Percentiles rank a stretch among this genome's conserved stretches.
Evolutionary conservation across 1,284 basidiomycete species (phyloP).

Genomic region (Moniliophthora roreri): DNA sequence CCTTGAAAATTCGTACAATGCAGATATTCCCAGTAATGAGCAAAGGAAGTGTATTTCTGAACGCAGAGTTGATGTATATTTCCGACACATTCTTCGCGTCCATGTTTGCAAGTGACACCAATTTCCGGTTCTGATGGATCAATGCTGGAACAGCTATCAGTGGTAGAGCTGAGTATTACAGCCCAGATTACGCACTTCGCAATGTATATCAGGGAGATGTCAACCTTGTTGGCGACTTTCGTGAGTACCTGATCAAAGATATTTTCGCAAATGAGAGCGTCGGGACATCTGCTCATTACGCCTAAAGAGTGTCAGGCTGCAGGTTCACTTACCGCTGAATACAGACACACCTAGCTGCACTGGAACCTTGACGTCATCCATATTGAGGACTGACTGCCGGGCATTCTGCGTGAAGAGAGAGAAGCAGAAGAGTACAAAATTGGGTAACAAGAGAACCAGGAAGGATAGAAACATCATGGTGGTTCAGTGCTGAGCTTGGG

Average conservation of each 20-base stretch:
- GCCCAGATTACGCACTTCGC: constrained; percentile 53
- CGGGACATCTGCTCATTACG: constrained; percentile 80
- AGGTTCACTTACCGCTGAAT: constrained; percentile 27
- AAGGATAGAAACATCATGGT: constrained; percentile 1
- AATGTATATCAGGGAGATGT: constrained; percentile 72
- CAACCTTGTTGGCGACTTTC: constrained; percentile 62
- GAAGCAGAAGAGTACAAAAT: background rate
- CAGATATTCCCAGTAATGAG: constrained; percentile 73
- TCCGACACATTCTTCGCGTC: constrained; percentile 78
- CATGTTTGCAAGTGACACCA: constrained; percentile 80
- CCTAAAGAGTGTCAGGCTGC: constrained; percentile 46
- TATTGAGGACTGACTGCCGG: background rate
- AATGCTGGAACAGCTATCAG: constrained; percentile 39
- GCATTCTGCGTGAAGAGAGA: background rate
- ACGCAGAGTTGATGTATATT: constrained; percentile 86
- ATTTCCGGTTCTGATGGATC: constrained; percentile 64
- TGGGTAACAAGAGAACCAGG: background rate
- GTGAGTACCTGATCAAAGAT: constrained; percentile 75
- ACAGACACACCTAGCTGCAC: constrained; percentile 9
- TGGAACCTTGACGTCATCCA: background rate
- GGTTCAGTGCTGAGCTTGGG: background rate
- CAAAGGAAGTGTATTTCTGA: constrained; percentile 49
- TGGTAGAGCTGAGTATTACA: background rate
- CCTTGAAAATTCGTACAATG: constrained; percentile 79
- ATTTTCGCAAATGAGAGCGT: constrained; percentile 75